Conservation (phyloP, 2,329 filamentous ascomycete species). For the Dichotomopilus funicola region DNA sequence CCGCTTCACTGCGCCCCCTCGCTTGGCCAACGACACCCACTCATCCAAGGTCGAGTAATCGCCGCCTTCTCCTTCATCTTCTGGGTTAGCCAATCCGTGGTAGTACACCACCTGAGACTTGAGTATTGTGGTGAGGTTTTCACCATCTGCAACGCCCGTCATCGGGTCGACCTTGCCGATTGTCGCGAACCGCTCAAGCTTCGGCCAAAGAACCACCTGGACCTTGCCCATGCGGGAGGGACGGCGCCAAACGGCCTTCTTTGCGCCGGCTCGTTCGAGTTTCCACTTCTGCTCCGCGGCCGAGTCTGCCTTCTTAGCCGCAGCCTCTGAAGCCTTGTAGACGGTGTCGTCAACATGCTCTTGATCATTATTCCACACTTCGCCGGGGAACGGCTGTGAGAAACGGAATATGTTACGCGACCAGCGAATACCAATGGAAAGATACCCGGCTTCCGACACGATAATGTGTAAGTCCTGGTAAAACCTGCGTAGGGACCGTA, state of each 20-base stretch:
- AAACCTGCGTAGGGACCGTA: constrained; percentile 20
- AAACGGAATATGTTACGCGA: constrained; percentile 29
- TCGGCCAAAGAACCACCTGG: constrained; percentile 29
- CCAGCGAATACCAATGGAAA: constrained; percentile 27
- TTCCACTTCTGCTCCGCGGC: constrained; percentile 6
- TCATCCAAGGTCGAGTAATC: constrained; percentile 14
- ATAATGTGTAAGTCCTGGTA: constrained; percentile 30
- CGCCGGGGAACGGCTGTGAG: constrained; percentile 25
- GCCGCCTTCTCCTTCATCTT: constrained; percentile 11
- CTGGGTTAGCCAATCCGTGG: constrained; percentile 18
- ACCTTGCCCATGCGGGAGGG: constrained; percentile 24
- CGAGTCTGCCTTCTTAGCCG: constrained; percentile 7
- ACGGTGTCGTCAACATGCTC: constrained; percentile 20
- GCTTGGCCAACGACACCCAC: constrained; percentile 10
- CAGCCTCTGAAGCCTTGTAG: constrained; percentile 19
- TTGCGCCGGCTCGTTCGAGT: neutral
- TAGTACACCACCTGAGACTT: constrained; percentile 28
- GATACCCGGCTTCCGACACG: constrained; percentile 28
- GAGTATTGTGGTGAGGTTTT: constrained; percentile 20
- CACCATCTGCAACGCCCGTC: constrained; percentile 11
- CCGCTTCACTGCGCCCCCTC: neutral
- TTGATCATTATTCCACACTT: constrained; percentile 23
- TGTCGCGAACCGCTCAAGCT: constrained; percentile 25
- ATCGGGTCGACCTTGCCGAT: constrained; percentile 9
- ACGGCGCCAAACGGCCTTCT: neutral